Evolutionary conservation across 768 basidiomycete species (phyloP), one percentile per base, ranked within the genome.

Genomic region (Kwoniella bestiolae): DNA sequence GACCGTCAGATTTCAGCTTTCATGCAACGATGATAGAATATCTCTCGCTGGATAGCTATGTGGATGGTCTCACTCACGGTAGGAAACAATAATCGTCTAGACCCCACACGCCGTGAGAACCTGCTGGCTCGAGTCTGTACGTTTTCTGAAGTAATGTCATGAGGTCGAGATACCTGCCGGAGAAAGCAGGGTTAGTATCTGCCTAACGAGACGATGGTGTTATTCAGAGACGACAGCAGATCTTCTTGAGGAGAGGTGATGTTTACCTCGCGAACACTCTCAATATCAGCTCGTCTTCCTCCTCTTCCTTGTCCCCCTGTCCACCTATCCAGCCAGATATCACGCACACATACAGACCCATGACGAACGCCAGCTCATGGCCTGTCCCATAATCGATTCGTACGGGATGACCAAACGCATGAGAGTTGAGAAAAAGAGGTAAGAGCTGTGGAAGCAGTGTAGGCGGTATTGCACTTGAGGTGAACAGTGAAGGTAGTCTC

Each of bases 41-140:
- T 6, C 9, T 38, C 35, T 38, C 18, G 35, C n/a, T n/a, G n/a
- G n/a, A n/a, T n/a, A 12, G 9, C 3, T 26, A 21, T 56, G 26
- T 57, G 44, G 49, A 9, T 51, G 11, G 2, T 18, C 8, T 28
- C 4, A 70, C 76, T 65, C 12, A 78, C 74, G 90, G 88, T 47
- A 97, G 85, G 81, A 95, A 94, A 56, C 85, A 86, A 59, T 90
- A 95, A 78, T 96, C 94, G 74, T 97, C 94, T 38, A 98, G 82
- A 1, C 94, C 96, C 96, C 95, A 99, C 0, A 97, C 95, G 3
- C 96, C 96, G 77, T 97, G 94, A 68, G 91, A 94, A 7, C 96
- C 96, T 2, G 96, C 96, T 5, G 94, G 94, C 80, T 97, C 95
- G 9, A 99, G 87, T 53, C 85, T 87, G 79, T 97, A 99, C 32